Base-by-base conservation (phyloP, 2,329 filamentous ascomycete genomes). In the Myotisia sp. region DNA sequence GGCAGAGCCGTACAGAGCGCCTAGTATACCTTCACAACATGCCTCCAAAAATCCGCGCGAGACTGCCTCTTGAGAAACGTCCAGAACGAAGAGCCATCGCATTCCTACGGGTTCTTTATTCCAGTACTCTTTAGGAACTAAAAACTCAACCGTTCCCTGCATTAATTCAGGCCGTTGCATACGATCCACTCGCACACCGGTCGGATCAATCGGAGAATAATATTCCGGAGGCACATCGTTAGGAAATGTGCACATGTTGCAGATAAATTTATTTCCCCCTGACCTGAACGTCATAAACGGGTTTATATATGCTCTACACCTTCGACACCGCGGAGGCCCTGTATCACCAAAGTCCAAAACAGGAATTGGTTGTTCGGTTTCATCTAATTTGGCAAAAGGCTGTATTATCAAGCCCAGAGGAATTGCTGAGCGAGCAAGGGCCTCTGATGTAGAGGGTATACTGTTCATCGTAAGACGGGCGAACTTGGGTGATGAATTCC, bases 111-210 rank as follows among this genome's bases (percentile, higher is more conserved):
- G 90, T 53, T 92, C 79, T 56, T 87, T 90, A 16, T 84, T 87
- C 83, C 86, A 98, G 61, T 98, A 98, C 60, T 98, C 90, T 62
- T 94, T 95, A 10, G 90, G 90, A 9, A 98, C 92, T 40, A 90
- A 68, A 53, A 92, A 98, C 53, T 98, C 90, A 29, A 95, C 87
- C 0, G 90, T 95, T 23, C 90, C 90, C 37, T 83, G 72, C 48
- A 78, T 82, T 48, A 98, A 67, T 60, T 98, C 90, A 0, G 87
- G 86, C 34, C 90, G 71, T 53, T 92, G 80, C 51, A 86, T 72
- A 31, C 90, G 74, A 58, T 98, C 90, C 32, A 92, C 75, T 37
- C 90, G 77, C 26, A 84, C 73, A 12, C 90, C 90, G 37, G 83
- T 77, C 3, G 83, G 83, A 48, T 83, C 87, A 17, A 83, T 84